Evolutionary conservation across 352 stramenopile genomes (phyloP), one percentile per base, ranked within the genome.

Genomic region (Pythium insidiosum): DNA sequence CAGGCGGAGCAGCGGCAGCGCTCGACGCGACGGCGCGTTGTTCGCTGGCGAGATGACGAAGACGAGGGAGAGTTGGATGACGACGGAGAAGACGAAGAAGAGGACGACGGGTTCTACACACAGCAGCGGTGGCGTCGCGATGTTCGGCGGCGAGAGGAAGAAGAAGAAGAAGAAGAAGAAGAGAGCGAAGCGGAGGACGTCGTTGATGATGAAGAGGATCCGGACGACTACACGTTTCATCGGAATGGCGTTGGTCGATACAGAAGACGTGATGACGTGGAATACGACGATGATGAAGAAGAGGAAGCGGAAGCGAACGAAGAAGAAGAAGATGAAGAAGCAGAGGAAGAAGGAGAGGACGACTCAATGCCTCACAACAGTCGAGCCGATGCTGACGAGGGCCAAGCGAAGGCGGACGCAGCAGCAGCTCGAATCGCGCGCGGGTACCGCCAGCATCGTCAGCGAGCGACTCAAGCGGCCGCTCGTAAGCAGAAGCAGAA

Each of bases 391-490:
- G n/a, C 16, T 21, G 38, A 22, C 44, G 24, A 24, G 26, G 1
- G 18, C 9, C 5, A 26, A 43, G 16, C 18, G 55, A 24, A 47
- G 62, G 18, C 41, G 24, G 15, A 48, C 11, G 25, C 38, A 34
- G 61, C 66, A 41, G 63, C 61, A 6, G 48, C 50, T 6, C 21
- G 61, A 5, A 75, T 79, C 16, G 58, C 56, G 15, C 68, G 38
- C 34, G 30, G 35, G 3, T 73, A 68, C 41, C 60, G 55, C 5
- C 31, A 15, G 11, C 47, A 62, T 28, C 38, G 49, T 9, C 40
- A 50, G 4, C n/a, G n/a, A n/a, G n/a, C n/a, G n/a, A n/a, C n/a
- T n/a, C n/a, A n/a, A n/a, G n/a, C n/a, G n/a, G n/a, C n/a, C n/a
- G n/a, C n/a, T n/a, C n/a, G n/a, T n/a, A n/a, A n/a, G n/a, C 9